Percentiles rank a stretch among this genome's conserved stretches.
Conservation (phyloP, 495 filamentous ascomycete species). For the Podospora australis region DNA sequence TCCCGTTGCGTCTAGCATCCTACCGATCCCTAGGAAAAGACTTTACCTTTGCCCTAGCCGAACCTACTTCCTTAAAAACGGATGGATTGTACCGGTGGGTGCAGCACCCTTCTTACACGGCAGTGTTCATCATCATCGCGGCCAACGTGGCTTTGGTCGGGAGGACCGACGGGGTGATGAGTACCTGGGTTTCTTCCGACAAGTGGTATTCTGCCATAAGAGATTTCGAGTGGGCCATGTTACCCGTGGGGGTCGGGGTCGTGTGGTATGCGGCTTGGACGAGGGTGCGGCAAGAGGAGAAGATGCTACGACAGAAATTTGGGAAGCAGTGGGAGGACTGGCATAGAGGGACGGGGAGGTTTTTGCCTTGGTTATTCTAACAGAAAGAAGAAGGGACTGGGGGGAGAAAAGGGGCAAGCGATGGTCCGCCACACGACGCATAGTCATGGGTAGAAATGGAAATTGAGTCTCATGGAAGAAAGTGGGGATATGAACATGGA, state of each 20-base stretch:
- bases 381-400: not conserved
- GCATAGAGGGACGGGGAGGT: conserved; percentile 28
- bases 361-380: conserved; percentile 27
- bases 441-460: no score
- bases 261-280: conserved; percentile 6
- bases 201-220: conserved; percentile 19
- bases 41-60: conserved; percentile 43
- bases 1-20: conserved; percentile 28
- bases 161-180: conserved; percentile 19
- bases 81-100: conserved; percentile 39
- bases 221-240: conserved; percentile 9
- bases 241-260: conserved; percentile 2
- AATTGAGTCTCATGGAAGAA: no score
- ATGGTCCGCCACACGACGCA: no score
- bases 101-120: conserved; percentile 46
- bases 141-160: conserved; percentile 19
- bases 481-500: no score
- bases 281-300: conserved; percentile 36
- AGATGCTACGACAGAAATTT: conserved; percentile 36
- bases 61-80: conserved; percentile 37
- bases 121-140: conserved; percentile 13
- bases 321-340: conserved; percentile 40
- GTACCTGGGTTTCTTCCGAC: conserved; percentile 28
- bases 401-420: no score
- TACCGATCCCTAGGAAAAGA: conserved; percentile 37